phyloP scores from a whole-genome alignment of 345 rosid genomes.

The Carallia brachiata region DNA sequence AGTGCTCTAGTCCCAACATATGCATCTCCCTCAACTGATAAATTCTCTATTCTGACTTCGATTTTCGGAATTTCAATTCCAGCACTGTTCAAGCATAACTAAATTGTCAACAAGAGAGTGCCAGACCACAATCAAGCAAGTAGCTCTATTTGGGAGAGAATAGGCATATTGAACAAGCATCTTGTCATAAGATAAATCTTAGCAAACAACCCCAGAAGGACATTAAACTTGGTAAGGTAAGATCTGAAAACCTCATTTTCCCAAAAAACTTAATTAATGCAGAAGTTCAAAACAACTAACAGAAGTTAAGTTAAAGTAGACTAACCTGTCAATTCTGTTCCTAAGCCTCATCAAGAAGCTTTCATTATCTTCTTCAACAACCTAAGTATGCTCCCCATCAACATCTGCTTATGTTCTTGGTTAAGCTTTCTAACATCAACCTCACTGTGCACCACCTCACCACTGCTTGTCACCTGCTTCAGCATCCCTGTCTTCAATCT shows the following conservation, averaged over 20 bases:
- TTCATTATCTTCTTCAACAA: conserved; percentile 60
- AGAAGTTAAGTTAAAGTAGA: not conserved
- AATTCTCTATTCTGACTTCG: conserved; percentile 46
- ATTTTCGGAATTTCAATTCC: conserved; percentile 53
- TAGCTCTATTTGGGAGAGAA: no score
- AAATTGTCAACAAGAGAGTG: no score
- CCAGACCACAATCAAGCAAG: no score
- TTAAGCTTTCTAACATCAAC: conserved; percentile 48
- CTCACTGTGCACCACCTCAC: conserved; percentile 37
- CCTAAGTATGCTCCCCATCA: conserved; percentile 44
- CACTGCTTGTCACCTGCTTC: conserved; percentile 38
- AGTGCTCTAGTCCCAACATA: conserved; percentile 56
- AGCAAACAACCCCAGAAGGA: no score
- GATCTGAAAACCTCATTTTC: not conserved
- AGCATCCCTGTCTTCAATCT: conserved; percentile 41
- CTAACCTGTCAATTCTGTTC: conserved; percentile 54
- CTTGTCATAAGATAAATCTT: not conserved
- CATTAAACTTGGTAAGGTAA: not conserved
- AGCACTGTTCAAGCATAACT: conserved; percentile 28
- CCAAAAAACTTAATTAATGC: no score
- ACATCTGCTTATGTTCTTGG: conserved; percentile 32
- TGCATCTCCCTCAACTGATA: conserved; percentile 53
- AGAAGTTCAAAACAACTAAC: not conserved
- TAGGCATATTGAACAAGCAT: no score
- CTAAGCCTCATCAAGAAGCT: conserved; percentile 41